Conservation (phyloP, 768 basidiomycete genomes). For the Suillus fuscotomentosus region DNA sequence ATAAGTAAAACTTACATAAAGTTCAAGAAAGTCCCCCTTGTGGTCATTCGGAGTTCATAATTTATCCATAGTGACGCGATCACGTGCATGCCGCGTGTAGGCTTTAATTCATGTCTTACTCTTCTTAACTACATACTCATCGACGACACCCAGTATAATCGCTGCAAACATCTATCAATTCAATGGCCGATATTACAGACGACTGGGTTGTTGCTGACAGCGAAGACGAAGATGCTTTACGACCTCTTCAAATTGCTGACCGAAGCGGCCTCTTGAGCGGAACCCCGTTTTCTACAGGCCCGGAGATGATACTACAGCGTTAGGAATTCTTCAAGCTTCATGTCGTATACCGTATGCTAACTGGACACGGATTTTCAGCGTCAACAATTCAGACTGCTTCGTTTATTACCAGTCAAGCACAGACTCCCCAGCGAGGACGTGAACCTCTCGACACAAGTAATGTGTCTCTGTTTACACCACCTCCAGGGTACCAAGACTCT, state of each 20-base stretch:
- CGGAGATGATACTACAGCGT: not conserved
- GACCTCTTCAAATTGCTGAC: not conserved
- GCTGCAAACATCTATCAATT: not conserved
- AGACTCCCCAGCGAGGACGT: conserved; percentile 15
- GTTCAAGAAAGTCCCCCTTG: too few species aligned
- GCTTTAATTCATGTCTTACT: not conserved
- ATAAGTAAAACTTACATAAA: too few species aligned
- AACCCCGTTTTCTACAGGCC: not conserved
- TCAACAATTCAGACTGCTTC: conserved; percentile 21
- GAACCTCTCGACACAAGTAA: conserved; percentile 1
- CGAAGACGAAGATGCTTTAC: conserved; percentile 33
- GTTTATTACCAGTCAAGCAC: conserved; percentile 15
- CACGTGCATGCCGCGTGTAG: not conserved
- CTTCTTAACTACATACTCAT: not conserved
- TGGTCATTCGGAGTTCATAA: too few species aligned
- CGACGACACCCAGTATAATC: not conserved
- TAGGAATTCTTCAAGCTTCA: not conserved
- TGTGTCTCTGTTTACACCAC: conserved; percentile 30
- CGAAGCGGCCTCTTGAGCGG: not conserved
- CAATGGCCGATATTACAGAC: conserved; percentile 15
- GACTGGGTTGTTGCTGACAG: conserved; percentile 52
- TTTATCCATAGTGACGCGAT: not conserved
- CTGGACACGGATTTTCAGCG: not conserved
- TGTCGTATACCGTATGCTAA: not conserved
- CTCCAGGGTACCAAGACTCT: not conserved